A percentile compares a stretch with the other conserved stretches of the same genome.
phyloP scores from a whole-genome alignment of 179 eudicot species.

The Silene coronaria region DNA sequence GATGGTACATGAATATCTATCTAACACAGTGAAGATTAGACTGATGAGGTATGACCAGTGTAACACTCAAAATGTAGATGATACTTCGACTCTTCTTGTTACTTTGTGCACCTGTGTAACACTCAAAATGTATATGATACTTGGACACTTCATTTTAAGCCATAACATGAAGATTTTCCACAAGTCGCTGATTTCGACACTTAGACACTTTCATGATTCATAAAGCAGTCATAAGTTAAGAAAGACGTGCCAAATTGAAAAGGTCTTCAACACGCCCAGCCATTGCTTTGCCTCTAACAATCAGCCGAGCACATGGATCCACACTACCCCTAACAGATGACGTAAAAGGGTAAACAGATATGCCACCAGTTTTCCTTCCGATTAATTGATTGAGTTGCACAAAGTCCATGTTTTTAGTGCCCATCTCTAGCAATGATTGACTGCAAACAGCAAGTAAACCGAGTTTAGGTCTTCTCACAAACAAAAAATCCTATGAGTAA shows the following conservation, averaged over 20 bases:
- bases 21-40: not conserved
- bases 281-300: conserved; percentile 98
- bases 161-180: not conserved
- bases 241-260: conserved; percentile 62
- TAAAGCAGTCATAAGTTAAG: not conserved
- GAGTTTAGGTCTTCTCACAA: conserved; percentile 3
- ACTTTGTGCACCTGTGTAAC: not conserved
- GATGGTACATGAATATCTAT: not conserved
- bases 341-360: conserved; percentile 85
- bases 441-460: conserved; percentile 20
- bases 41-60: not conserved
- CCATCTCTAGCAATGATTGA: conserved; percentile 97
- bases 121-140: not conserved
- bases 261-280: conserved; percentile 84
- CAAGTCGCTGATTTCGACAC: not conserved
- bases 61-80: not conserved
- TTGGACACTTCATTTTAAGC: not conserved
- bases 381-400: conserved; percentile 91
- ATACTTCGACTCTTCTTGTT: not conserved
- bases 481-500: not conserved
- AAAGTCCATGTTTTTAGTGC: conserved; percentile 90
- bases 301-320: conserved; percentile 65
- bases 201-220: not conserved
- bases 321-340: conserved; percentile 67
- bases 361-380: conserved; percentile 98